Evolutionary conservation across 345 rosid species (phyloP).

Genomic region (Euphorbia pulcherrima): DNA sequence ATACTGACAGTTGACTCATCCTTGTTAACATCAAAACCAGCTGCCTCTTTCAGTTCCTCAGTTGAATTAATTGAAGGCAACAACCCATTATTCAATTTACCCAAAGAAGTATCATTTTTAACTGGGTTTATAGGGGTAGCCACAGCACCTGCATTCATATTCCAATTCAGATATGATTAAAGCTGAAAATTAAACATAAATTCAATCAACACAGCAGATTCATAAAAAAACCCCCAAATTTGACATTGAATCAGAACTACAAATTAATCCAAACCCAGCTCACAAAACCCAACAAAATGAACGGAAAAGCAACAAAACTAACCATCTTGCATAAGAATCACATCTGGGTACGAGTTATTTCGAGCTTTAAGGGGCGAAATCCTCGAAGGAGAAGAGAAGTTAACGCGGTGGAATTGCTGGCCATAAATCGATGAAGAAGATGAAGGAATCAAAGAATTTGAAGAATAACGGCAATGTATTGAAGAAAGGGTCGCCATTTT

Average conservation of each 20-base stretch:
- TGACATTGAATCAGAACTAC: not conserved
- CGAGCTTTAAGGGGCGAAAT: slow-evolving; percentile 35
- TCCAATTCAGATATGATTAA: slow-evolving; percentile 6
- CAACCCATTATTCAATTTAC: slow-evolving; percentile 45
- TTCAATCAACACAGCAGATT: not conserved
- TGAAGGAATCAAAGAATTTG: slow-evolving; percentile 20
- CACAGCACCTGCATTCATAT: slow-evolving; percentile 48
- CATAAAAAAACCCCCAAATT: not conserved
- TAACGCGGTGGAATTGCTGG: slow-evolving; percentile 29
- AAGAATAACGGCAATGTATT: slow-evolving; percentile 36
- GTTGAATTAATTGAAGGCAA: slow-evolving; percentile 36
- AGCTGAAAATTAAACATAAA: not conserved
- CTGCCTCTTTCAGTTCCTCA: slow-evolving; percentile 38
- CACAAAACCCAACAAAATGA: slow-evolving; percentile 10
- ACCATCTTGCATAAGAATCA: slow-evolving; percentile 42
- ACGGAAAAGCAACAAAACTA: not conserved
- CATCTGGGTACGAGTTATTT: slow-evolving; percentile 33
- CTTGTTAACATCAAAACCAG: slow-evolving; percentile 37
- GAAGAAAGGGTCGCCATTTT: slow-evolving; percentile 64
- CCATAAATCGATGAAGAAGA: slow-evolving; percentile 29
- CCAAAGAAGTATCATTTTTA: slow-evolving; percentile 38
- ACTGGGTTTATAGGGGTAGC: slow-evolving; percentile 39
- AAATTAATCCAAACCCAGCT: not conserved
- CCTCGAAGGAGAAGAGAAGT: slow-evolving; percentile 33
- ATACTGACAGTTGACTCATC: slow-evolving; percentile 78